Base-by-base conservation (phyloP, 495 filamentous ascomycete species). In the Annulohypoxylon bovei region DNA sequence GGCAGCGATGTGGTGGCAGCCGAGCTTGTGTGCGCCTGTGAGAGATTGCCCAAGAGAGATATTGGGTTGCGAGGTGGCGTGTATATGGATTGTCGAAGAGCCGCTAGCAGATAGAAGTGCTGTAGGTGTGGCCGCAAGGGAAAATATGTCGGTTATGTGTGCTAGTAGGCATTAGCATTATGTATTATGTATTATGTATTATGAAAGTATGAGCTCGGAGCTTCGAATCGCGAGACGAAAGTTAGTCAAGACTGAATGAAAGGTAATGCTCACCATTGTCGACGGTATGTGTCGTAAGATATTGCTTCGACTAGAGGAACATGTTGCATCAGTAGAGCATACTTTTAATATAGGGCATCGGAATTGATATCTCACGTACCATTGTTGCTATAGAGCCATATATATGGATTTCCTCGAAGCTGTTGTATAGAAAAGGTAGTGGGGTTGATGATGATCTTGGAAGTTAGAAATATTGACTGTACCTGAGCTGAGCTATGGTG, bases 261-360 rank as follows among this genome's bases (percentile, higher is more conserved):
- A 27, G 46, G n/a, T 6, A 35, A 9, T 50, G 70, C 83, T 72
- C 76, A 93, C 93, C 93, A 85, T 93, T 86, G 77, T 97, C 92
- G 76, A 95, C 86, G 11, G 94, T 94, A 81, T 97, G 93, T 62
- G 89, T 90, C 62, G 93, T 93, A 35, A 99, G 88, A 77, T 97
- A 98, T 91, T 98, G 96, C 82, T 97, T 97, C 59, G 95, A 98
- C 96, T 99, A 72, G 6, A n/a, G 11, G 14, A 14, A 2, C 7
- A 12, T 52, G 12, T 11, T 2, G 14, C 7, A 20, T 62, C 18
- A 71, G 67, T 32, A 59, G 8, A 32, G 25, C 27, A 8, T 14
- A 53, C 0, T 11, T 33, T 54, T 14, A 23, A 1, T 1, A 33
- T 0, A 27, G 4, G n/a, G 18, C 0, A 25, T 47, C 3, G 22